Base-by-base conservation (phyloP, 192 early-diverging fungal species). In the Coemansia sp. region DNA sequence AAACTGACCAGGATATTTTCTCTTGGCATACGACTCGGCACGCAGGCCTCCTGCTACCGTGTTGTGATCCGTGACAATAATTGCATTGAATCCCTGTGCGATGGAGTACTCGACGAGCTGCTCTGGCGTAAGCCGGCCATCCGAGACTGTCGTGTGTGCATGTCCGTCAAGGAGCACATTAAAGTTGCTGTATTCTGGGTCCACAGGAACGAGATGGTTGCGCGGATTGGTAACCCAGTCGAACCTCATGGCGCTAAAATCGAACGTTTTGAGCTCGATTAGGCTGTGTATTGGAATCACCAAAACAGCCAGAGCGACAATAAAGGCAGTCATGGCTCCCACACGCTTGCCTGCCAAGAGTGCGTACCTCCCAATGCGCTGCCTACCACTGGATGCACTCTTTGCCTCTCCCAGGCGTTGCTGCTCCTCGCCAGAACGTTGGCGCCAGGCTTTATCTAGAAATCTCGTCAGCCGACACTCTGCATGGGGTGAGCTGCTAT, bases 1-100 rank as follows among this genome's bases (percentile, higher is more conserved):
- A 59, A 91, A 84, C 23, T 66, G 48, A 21, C 74, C 82, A 1
- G 79, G 70, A 21, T 87, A 86, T 13, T 86, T 81, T 13, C 51
- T 63, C 36, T 73, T 59, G 2, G 88, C 89, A 33, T 89, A 68
- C 48, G 77, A 36, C 60, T 88, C 82, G 6, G 88, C 88, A 18
- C 70, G 85, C 23, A 89, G 59, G 1, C 85, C 87, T 53, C 90
- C 90, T 34, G 65, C 62, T 11, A 91, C 76, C 0, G 85, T 86
- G 61, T 91, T 89, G 65, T 91, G 90, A 59, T 91, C 90, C 8
- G 85, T 89, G 35, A 89, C 90, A 37, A 89, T 74, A 0, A 89
- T 66, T 7, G 90, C 90, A 66, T 89, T 88, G 65, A 75, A 91
- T 40, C 88, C 88, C 62, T 88, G 86, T 0, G 90, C 90, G n/a